Base-by-base conservation (phyloP, 106 monocot species). In the Cymbidium sinense region DNA sequence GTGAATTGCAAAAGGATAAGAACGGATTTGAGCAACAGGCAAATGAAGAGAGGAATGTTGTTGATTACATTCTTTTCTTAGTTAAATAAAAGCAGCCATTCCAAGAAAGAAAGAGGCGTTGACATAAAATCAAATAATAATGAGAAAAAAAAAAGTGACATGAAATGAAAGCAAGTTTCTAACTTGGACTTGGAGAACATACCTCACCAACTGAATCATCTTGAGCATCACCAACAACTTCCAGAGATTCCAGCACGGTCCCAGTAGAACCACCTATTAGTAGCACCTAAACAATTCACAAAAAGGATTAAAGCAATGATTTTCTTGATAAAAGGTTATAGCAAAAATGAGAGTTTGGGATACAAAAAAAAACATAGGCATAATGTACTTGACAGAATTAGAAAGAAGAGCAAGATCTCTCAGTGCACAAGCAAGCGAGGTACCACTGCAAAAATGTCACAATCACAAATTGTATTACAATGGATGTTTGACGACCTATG, bases 231-330 rank as follows among this genome's bases (percentile, higher is more conserved):
- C 96, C 96, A 7, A 94, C 86, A 74, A 96, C 96, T 88, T 96
- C 86, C 30, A 96, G 80, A 58, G 91, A 82, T 87, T 90, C 96
- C 44, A 96, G 94, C 96, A 96, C 94, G 5, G 89, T 94, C 17
- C 96, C 94, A 3, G 96, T 96, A 65, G 96, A 94, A 28, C 96
- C 96, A 82, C 96, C 96, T 84, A 96, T 96, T 75, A 96, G 81
- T 73, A 96, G 77, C 20, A 96, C 96, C 96, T 96, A 78, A 50
- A 82, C 64, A 37, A 50, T 41, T 27, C 28, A 67, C 67, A 67
- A 67, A 67, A 33, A 67, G 3, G 67, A 15, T 67, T 67, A 30
- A 30, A 67, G 67, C 67, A 33, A 7, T 30, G 67, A 31, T 67
- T 28, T 67, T 67, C 31, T 67, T 30, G 30, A 67, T 67, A 23